phyloP scores from a whole-genome alignment of 345 rosid genomes.

The Eucalyptus urophylla region DNA sequence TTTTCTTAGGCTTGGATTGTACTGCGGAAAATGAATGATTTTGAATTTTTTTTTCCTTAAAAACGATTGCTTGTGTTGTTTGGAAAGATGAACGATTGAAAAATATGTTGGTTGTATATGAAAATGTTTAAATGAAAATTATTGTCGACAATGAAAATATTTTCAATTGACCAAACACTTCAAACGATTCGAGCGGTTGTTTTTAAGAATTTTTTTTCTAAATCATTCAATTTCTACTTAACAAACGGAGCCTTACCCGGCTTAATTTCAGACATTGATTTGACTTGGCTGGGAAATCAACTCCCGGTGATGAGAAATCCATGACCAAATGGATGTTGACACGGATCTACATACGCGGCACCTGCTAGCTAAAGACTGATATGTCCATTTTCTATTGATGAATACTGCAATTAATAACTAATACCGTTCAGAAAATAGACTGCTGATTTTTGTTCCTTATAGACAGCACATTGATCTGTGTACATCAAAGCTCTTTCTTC shows the following conservation, averaged over 20 bases:
- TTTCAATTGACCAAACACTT: background rate
- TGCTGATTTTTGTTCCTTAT: background rate
- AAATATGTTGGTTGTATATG: too few species aligned
- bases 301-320: background rate
- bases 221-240: background rate
- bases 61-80: background rate
- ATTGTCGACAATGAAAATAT: background rate
- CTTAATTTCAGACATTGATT: background rate
- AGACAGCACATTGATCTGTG: background rate
- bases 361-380: background rate
- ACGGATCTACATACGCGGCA: background rate
- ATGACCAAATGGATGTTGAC: background rate
- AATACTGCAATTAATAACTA: background rate
- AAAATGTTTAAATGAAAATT: too few species aligned
- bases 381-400: background rate
- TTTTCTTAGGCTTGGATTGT: background rate
- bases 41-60: background rate
- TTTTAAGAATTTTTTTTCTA: too few species aligned
- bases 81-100: background rate
- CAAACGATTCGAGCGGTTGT: too few species aligned
- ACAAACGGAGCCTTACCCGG: background rate
- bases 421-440: background rate
- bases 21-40: background rate
- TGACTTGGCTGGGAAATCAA: background rate
- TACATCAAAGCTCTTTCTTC: background rate